Base-by-base conservation (phyloP, 1,139 yeast genomes). In the Tardiomyces blankii region DNA sequence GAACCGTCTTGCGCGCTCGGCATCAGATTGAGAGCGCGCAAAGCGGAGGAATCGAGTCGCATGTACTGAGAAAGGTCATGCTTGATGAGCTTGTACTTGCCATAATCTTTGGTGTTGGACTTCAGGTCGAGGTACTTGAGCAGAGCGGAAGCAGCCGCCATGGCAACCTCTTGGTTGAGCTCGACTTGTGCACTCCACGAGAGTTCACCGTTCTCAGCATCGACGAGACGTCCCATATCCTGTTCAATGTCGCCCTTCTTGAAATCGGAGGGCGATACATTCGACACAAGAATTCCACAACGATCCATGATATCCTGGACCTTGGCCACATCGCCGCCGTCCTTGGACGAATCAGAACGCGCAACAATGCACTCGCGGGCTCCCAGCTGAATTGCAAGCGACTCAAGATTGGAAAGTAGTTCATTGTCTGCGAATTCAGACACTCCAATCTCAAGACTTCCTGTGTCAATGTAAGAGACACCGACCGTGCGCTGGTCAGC, bases 31-130 rank as follows among this genome's bases (percentile, higher is more conserved):
- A 93, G 70, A 0, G 98, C 96, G 50, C 78, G 80, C 50, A 88
- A 78, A 0, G 97, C 95, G 1, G 96, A 80, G 8, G 93, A 78
- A 59, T 91, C 98, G 45, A 91, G 73, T 56, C 86, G 82, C 95
- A 91, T 87, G 61, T 72, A 89, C 48, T 82, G 79, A 18, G 78
- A 69, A 45, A 89, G 70, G 49, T 82, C 81, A 60, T 89, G 91
- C 52, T 75, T 75, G 27, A 75, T 75, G 27, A 91, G 66, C 16
- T 73, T 67, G 55, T 66, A 74, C 23, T 71, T 62, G 14, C 82
- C 82, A 50, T 54, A 75, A 41, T 77, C 70, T 21, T 73, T 60
- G 48, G 74, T 69, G 48, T 80, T 79, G 8, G 74, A 65, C 57
- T 85, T 66, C 32, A 87, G 65, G 32, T 76, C 78, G 51, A 86